A percentile compares a stretch with the other conserved stretches of the same genome.
These are phyloP conservation scores for Kipferlia bialata DNA, from an alignment of 78 protist genomes.

Conservation along the genomic window DNA sequence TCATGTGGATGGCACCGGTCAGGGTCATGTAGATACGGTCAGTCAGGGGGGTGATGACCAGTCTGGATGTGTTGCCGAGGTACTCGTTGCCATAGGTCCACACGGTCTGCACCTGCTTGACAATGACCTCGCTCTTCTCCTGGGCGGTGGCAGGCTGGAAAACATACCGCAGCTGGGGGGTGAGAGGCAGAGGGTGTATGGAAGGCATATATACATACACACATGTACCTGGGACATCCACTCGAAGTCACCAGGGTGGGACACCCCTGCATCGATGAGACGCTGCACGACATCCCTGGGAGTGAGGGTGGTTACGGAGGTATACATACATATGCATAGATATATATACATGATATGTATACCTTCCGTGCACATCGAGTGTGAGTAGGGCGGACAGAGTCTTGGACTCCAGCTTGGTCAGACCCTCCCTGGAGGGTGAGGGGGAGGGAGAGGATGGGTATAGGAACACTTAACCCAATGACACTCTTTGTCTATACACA, in stretches of 20 bases:
- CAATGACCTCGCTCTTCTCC: conserved; percentile 19
- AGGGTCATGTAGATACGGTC: conserved; percentile 75
- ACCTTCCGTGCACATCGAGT: conserved; percentile 28
- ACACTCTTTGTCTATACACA: not conserved
- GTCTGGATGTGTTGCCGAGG: conserved; percentile 63
- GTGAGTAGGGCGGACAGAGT: conserved; percentile 22
- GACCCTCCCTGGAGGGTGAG: no score
- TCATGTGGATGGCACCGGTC: conserved; percentile 59
- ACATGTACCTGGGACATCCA: conserved; percentile 73
- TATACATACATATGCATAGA: no score
- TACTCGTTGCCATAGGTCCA: conserved; percentile 68
- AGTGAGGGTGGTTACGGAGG: no score
- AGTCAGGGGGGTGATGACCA: conserved; percentile 75
- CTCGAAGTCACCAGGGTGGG: conserved; percentile 33
- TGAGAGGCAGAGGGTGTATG: conserved; percentile 53
- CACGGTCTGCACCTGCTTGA: conserved; percentile 32
- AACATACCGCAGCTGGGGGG: conserved; percentile 65
- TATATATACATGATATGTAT: no score
- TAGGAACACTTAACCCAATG: no score
- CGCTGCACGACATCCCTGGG: conserved; percentile 12
- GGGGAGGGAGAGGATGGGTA: no score
- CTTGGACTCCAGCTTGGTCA: conserved; percentile 30
- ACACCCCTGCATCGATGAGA: not conserved
- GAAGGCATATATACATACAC: no score
- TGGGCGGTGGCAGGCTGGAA: conserved; percentile 55